Percentiles rank a stretch among this genome's conserved stretches.
These are phyloP conservation scores for Fomitopsis serialis DNA, from an alignment of 768 basidiomycete genomes.

Conservation along the genomic window DNA sequence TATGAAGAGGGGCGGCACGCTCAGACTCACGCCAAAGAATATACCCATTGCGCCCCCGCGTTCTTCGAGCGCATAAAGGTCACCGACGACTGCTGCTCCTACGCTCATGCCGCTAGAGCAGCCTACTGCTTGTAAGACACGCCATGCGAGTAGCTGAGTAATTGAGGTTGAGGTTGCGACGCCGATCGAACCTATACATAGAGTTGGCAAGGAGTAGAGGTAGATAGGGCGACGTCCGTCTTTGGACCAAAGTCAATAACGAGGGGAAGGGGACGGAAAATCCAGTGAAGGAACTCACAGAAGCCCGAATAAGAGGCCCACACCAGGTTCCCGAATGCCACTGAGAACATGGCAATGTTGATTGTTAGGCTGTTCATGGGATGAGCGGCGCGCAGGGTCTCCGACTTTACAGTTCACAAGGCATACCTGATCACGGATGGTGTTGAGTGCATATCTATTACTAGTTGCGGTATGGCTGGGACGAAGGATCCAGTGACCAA, in stretches of 20 bases:
- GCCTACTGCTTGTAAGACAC: slow-evolving; percentile 64
- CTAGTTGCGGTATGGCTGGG: slow-evolving; percentile 71
- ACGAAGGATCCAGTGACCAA: slow-evolving; percentile 67
- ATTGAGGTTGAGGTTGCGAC: slow-evolving; percentile 43
- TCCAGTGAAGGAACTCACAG: slow-evolving; percentile 28
- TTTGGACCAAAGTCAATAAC: slow-evolving; percentile 15
- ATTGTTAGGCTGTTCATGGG: slow-evolving; percentile 36
- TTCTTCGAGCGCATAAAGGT: slow-evolving; percentile 62
- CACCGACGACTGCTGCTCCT: slow-evolving; percentile 57
- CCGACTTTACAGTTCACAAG: background rate
- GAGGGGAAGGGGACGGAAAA: background rate
- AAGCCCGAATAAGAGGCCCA: slow-evolving; percentile 49
- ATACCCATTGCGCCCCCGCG: slow-evolving; percentile 55
- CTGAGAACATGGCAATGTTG: slow-evolving; percentile 43
- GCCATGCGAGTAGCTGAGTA: slow-evolving; percentile 49
- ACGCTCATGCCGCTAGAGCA: slow-evolving; percentile 50
- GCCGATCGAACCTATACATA: slow-evolving; percentile 54
- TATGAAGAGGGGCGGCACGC: too few species aligned
- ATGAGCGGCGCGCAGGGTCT: background rate
- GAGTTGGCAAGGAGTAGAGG: slow-evolving; percentile 51
- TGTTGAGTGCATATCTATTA: slow-evolving; percentile 55
- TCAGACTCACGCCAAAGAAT: slow-evolving; percentile 46
- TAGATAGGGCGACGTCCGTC: slow-evolving; percentile 65
- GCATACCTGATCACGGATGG: slow-evolving; percentile 50
- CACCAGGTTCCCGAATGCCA: slow-evolving; percentile 40